phyloP scores from a whole-genome alignment of 495 filamentous ascomycete genomes.

The Tuber borchii region DNA sequence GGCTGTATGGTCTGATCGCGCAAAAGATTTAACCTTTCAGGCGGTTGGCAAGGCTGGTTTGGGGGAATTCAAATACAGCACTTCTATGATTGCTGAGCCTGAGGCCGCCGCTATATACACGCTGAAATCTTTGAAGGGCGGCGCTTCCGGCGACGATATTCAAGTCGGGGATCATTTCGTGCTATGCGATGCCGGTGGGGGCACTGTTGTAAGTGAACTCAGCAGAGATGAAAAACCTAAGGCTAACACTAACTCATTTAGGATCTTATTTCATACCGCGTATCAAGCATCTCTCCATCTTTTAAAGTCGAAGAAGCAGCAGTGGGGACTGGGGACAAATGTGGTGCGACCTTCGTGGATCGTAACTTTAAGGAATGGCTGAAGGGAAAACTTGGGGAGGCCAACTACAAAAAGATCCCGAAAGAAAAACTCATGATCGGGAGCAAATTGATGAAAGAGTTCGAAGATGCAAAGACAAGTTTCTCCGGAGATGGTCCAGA shows the following conservation, averaged over 20 bases:
- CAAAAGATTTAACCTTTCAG: conserved; percentile 59
- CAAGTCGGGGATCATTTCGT: conserved; percentile 43
- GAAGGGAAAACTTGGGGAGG: background rate
- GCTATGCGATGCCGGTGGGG: conserved; percentile 54
- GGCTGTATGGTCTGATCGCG: conserved; percentile 67
- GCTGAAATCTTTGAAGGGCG: background rate
- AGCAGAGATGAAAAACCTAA: background rate
- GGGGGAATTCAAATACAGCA: conserved; percentile 42
- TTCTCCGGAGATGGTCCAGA: background rate
- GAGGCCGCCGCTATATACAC: conserved; percentile 44
- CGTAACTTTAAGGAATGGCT: conserved; percentile 12
- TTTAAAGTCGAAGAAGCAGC: conserved; percentile 48
- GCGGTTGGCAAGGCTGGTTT: conserved; percentile 65
- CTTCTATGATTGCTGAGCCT: conserved; percentile 46
- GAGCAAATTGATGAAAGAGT: conserved; percentile 27
- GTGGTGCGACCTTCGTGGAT: conserved; percentile 63
- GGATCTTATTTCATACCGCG: conserved; percentile 50
- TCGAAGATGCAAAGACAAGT: conserved; percentile 14
- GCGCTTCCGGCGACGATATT: conserved; percentile 11
- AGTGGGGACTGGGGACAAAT: conserved; percentile 53
- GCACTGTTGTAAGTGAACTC: conserved; percentile 46
- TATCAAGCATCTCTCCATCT: conserved; percentile 46
- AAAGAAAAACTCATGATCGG: conserved; percentile 10
- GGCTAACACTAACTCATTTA: background rate
- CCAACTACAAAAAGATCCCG: background rate